Percentiles rank a stretch among this genome's conserved stretches.
These are phyloP conservation scores for Hanseniaspora singularis DNA, from an alignment of 805 yeast species.

Conservation along the genomic window DNA sequence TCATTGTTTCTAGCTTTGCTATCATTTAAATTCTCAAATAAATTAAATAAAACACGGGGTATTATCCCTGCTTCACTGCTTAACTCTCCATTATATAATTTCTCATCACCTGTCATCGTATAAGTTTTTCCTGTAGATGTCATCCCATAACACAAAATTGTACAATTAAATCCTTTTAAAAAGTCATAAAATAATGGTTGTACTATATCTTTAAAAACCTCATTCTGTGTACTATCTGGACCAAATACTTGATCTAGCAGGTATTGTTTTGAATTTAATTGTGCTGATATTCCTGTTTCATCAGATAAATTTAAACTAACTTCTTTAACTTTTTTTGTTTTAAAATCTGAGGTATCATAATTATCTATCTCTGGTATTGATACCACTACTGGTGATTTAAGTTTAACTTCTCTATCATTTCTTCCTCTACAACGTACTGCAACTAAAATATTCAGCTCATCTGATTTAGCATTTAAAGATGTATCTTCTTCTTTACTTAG, in stretches of 20 bases:
- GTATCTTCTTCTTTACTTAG: background rate
- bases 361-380: conserved; percentile 34
- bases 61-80: conserved; percentile 50
- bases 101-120: conserved; percentile 62
- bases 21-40: conserved; percentile 43
- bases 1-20: conserved; percentile 17
- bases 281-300: conserved; percentile 32
- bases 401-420: conserved; percentile 43
- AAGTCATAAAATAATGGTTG: conserved; percentile 53
- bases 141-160: conserved; percentile 81
- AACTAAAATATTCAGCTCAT: conserved; percentile 44
- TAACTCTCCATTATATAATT: conserved; percentile 26
- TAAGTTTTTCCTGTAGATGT: conserved; percentile 85
- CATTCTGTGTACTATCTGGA: conserved; percentile 61
- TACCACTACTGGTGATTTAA: conserved; percentile 50
- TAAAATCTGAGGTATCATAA: background rate
- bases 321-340: conserved; percentile 32
- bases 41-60: conserved; percentile 44
- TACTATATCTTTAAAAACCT: conserved; percentile 57
- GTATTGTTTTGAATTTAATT: conserved; percentile 43
- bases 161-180: conserved; percentile 64
- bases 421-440: conserved; percentile 55
- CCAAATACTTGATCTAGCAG: conserved; percentile 74
- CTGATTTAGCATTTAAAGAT: conserved; percentile 15
- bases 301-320: conserved; percentile 36